Conservation (phyloP, 192 early-diverging fungal genomes). For the Piromyces finnis region DNA sequence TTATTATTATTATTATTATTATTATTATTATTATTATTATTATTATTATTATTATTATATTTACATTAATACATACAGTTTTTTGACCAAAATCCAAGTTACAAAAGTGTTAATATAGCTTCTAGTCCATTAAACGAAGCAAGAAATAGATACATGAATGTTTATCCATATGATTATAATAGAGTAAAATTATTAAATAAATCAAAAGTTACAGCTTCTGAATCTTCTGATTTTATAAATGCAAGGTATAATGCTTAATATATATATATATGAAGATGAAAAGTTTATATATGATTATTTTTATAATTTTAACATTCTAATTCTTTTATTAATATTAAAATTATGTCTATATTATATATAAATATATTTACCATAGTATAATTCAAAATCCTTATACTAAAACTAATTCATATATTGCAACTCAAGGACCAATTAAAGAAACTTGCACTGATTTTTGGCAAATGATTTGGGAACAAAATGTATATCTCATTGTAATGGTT, state of each 20-base stretch:
- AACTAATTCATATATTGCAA: conserved; percentile 52
- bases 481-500: conserved; percentile 69
- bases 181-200: not conserved
- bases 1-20: no score
- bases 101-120: not conserved
- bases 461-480: conserved; percentile 66
- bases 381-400: not conserved
- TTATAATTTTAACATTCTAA: no score
- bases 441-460: conserved; percentile 77
- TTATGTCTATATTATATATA: no score
- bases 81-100: not conserved
- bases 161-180: not conserved
- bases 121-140: not conserved
- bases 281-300: no score
- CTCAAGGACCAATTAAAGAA: conserved; percentile 66
- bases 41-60: no score
- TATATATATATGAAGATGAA: no score
- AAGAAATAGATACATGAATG: not conserved
- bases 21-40: no score
- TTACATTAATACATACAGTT: not conserved
- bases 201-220: not conserved
- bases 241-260: not conserved
- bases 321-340: no score
- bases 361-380: no score
- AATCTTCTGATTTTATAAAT: not conserved